Percentiles rank a stretch among this genome's conserved stretches.
These are phyloP conservation scores for Taphrina pruni DNA, from an alignment of 1,139 yeast genomes.

Conservation along the genomic window DNA sequence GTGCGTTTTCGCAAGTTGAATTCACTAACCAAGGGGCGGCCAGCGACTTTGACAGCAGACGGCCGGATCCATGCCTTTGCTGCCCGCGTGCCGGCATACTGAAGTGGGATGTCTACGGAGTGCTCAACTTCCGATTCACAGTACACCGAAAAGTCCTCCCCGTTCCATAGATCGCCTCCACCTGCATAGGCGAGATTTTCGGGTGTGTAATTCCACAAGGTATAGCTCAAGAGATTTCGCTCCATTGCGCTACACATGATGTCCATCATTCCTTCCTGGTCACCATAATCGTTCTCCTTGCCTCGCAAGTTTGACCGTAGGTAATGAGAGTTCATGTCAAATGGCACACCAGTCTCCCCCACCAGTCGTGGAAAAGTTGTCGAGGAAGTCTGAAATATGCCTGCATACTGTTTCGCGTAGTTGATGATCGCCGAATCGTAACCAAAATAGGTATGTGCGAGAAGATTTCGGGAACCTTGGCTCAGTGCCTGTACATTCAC, in stretches of 20 bases:
- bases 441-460: conserved; percentile 39
- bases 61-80: conserved; percentile 53
- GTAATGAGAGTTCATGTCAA: conserved; percentile 81
- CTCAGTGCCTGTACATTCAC: conserved; percentile 38
- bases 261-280: conserved; percentile 83
- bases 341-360: conserved; percentile 95
- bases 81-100: conserved; percentile 51
- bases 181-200: conserved; percentile 67
- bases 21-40: conserved; percentile 48
- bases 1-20: conserved; percentile 49
- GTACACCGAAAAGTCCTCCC: conserved; percentile 90
- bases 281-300: conserved; percentile 61
- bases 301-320: conserved; percentile 58
- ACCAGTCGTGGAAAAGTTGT: conserved; percentile 60
- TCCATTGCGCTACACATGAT: conserved; percentile 81
- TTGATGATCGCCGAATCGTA: conserved; percentile 11
- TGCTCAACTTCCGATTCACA: conserved; percentile 11
- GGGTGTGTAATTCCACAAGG: conserved; percentile 84
- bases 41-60: conserved; percentile 50
- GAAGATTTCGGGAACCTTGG: conserved; percentile 37
- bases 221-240: conserved; percentile 69
- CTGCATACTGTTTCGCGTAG: conserved; percentile 31
- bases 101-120: not conserved
- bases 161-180: conserved; percentile 86
- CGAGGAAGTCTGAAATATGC: conserved; percentile 25